Conservation (phyloP, 495 filamentous ascomycete species). For the Clavariopsis aquatica region DNA sequence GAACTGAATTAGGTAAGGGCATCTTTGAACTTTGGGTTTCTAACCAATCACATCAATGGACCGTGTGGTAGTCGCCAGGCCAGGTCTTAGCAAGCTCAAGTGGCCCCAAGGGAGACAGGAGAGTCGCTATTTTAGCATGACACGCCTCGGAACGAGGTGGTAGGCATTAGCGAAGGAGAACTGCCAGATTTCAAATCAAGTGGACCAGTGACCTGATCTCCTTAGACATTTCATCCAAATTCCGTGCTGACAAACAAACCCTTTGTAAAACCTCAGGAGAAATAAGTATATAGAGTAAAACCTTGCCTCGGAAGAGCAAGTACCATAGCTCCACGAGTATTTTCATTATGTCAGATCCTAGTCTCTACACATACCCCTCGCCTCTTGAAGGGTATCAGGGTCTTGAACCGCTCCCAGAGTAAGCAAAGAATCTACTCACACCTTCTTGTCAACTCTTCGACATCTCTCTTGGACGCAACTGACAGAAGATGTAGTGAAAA, state of each 20-base stretch:
- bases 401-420: slow-evolving; percentile 37
- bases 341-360: slow-evolving; percentile 38
- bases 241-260: slow-evolving; percentile 34
- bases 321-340: not conserved
- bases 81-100: too few relatives aligned
- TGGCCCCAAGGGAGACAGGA: too few relatives aligned
- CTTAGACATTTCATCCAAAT: slow-evolving; percentile 27
- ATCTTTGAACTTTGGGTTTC: not conserved
- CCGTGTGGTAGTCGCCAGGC: too few relatives aligned
- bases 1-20: not conserved
- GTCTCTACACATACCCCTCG: slow-evolving; percentile 36
- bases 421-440: too few relatives aligned
- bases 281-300: not conserved
- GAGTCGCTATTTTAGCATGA: too few relatives aligned
- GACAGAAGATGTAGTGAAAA: slow-evolving; percentile 37
- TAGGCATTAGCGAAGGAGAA: not conserved
- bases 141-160: not conserved
- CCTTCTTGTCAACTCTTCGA: not conserved
- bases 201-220: not conserved
- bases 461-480: not conserved
- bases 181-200: not conserved
- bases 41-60: not conserved
- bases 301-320: not conserved
- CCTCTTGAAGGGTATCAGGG: slow-evolving; percentile 37
- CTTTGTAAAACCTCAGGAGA: not conserved